Base-by-base conservation (phyloP, 108 stramenopile species). In the Mediolabrus comicus region DNA sequence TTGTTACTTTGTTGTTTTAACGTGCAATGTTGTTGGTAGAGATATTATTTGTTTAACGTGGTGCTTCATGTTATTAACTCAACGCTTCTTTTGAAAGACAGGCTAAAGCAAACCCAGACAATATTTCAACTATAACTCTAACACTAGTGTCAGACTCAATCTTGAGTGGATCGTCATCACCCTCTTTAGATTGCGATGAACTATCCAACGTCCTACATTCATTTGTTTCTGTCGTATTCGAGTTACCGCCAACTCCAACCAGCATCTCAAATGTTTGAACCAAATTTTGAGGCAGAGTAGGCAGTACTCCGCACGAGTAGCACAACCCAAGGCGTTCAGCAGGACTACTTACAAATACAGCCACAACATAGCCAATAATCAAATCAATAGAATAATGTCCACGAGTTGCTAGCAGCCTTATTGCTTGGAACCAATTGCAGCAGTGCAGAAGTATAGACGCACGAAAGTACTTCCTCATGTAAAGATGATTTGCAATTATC, bases 311-410 rank as follows among this genome's bases (percentile, higher is more conserved):
- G n/a, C 33, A 52, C 33, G 73, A 74, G 41, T 66, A 75, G 29
- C 62, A 62, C 30, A 53, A 11, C 3, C n/a, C 5, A 4, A 4
- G 5, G 41, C 16, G 2, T 43, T 1, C 2, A 41, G 0, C 83
- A 8, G 77, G 65, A 53, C 43, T 71, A 3, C 70, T 65, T 39
- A 85, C 72, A 31, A 64, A 65, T 0, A 70, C 61, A 4, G 84
- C 84, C 27, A 85, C 66, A 28, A 79, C 60, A 41, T 74, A 85
- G 10, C 77, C 84, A 30, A 85, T 80, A 8, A 85, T 71, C 24
- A 85, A 53, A 66, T 85, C 84, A 26, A 85, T 85, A 2, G 81
- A 82, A 34, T 85, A 85, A 57, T 85, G 84, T 36, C 84, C 84
- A 10, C 84, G 59, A 1, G 84, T 85, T 6, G 84, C 77, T 22